Evolutionary conservation across 495 filamentous ascomycete species (phyloP), one percentile per base, ranked within the genome.

Genomic region (Tuber borchii): DNA sequence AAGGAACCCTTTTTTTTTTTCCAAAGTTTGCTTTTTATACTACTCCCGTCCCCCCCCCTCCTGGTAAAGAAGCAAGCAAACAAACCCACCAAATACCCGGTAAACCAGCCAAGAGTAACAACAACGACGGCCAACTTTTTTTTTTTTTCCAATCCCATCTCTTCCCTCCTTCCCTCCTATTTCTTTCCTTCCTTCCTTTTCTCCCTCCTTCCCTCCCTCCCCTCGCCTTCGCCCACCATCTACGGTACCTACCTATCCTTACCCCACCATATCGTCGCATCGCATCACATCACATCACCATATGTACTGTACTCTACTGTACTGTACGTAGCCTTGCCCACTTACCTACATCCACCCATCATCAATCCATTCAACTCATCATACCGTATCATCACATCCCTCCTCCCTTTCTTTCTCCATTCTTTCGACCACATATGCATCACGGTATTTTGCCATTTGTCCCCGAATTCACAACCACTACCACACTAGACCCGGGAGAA

Each of bases 11-110:
- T 31, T 65, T 65, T 65, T 34, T 8, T 17, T 65, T 65, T 34
- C 31, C 56, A 34, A 65, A 65, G 26, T 65, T 65, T 65, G 56
- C 56, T 34, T 65, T 65, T 65, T 65, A 65, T 65, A 65, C 26
- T 8, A 17, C 26, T 17, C 56, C 56, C 14, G 26, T n/a, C 20
- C 46, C 46, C 46, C 48, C 14, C 12, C 14, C n/a, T 31, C 56
- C 12, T 10, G 34, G 56, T 26, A 19, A 65, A 34, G n/a, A 34
- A 65, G 16, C 56, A 65, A 65, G 16, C 56, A 65, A 65, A 61
- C 51, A 61, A 65, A 17, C 26, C 26, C 56, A 65, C 56, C 26
- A 65, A 65, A 31, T 65, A 34, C 56, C 56, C 56, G 56, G 56
- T 65, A 65, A 34, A 34, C 56, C 12, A 65, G 56, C 16, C 26